phyloP scores from a whole-genome alignment of 331 rosid genomes.

The Acacia pycnantha region DNA sequence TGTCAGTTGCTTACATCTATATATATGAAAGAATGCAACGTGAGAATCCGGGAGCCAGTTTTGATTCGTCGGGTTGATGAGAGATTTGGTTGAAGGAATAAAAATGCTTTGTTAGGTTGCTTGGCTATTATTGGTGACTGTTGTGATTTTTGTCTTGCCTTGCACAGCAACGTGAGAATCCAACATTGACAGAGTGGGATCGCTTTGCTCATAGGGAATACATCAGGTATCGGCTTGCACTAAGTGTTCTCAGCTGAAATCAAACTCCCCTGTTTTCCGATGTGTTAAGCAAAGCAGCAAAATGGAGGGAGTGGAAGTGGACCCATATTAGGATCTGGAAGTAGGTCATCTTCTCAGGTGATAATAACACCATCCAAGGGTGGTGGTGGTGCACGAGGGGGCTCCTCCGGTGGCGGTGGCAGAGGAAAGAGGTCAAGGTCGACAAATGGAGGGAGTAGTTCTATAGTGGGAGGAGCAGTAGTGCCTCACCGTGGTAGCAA shows the following conservation, averaged over 20 bases:
- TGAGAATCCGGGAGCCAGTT: conserved; percentile 70
- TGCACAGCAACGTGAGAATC: conserved; percentile 32
- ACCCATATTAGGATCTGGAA: neutral
- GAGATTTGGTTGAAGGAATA: conserved; percentile 12
- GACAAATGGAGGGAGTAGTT: neutral
- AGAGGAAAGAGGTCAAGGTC: neutral
- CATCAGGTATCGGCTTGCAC: no score
- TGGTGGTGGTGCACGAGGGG: neutral
- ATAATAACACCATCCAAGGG: neutral
- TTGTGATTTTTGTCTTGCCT: conserved; percentile 24
- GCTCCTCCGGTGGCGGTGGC: neutral
- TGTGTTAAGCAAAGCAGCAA: no score
- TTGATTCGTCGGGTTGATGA: conserved; percentile 90
- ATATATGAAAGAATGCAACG: no score
- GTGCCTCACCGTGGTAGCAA: no score
- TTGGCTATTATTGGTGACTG: conserved; percentile 29
- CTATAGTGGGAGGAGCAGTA: neutral
- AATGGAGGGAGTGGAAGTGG: no score
- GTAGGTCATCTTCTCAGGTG: neutral
- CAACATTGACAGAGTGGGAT: no score
- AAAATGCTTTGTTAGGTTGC: conserved; percentile 6
- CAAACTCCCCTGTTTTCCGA: no score
- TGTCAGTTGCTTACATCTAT: no score
- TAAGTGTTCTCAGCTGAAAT: no score
- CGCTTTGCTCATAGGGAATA: no score